Conservation (phyloP, 371 early-diverging fungal species). For the Coemansia sp. region DNA sequence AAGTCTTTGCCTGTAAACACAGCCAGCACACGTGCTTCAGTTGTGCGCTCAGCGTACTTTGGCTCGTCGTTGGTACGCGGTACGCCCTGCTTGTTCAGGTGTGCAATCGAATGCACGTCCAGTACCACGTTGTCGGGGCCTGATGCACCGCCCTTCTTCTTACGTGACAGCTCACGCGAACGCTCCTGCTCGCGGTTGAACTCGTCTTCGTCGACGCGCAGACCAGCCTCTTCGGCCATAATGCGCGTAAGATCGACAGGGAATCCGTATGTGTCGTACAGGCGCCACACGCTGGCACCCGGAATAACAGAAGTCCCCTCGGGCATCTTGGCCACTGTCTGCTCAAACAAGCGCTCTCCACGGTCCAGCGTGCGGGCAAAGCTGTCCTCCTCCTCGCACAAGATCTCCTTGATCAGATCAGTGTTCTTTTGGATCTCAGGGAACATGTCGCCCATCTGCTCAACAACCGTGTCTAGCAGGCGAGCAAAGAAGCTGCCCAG, state of each 20-base stretch:
- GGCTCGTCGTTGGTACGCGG: slow-evolving; percentile 85
- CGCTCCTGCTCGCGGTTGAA: slow-evolving; percentile 81
- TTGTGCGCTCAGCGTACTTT: slow-evolving; percentile 68
- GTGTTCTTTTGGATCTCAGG: slow-evolving; percentile 79
- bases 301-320: slow-evolving; percentile 59
- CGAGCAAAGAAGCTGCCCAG: slow-evolving; percentile 91
- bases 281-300: slow-evolving; percentile 94
- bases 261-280: slow-evolving; percentile 99
- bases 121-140: slow-evolving; percentile 64
- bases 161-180: slow-evolving; percentile 81
- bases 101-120: slow-evolving; percentile 90
- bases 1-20: slow-evolving; percentile 36
- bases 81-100: slow-evolving; percentile 75
- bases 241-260: slow-evolving; percentile 98
- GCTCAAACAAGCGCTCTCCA: slow-evolving; percentile 94
- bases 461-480: slow-evolving; percentile 84
- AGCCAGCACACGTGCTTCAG: slow-evolving; percentile 49
- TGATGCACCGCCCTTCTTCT: slow-evolving; percentile 59
- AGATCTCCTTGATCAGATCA: slow-evolving; percentile 84
- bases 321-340: slow-evolving; percentile 72
- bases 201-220: slow-evolving; percentile 83
- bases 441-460: slow-evolving; percentile 83
- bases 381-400: slow-evolving; percentile 94
- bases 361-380: slow-evolving; percentile 98
- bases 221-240: slow-evolving; percentile 96